Evolutionary conservation across 768 basidiomycete genomes (phyloP), one percentile per base, ranked within the genome.

Genomic region (Pleurotus eryngii): DNA sequence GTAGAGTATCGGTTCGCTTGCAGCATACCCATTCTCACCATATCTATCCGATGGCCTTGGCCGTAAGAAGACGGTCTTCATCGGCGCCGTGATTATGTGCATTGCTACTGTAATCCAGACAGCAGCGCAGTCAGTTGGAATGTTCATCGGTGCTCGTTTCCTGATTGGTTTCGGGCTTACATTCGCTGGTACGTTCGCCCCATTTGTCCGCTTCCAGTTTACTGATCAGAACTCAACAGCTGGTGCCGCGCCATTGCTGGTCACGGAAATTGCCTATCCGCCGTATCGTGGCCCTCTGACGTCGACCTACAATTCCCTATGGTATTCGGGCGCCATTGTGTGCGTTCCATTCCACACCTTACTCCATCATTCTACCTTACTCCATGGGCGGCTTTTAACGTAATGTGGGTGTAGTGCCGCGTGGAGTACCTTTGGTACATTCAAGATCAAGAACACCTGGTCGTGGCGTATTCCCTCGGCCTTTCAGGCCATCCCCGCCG

Each of bases 361-460:
- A 61, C 49, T 17, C 30, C 30, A 35, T 35, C 9, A 82, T 74
- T 42, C 53, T 49, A 59, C 61, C 18, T 45, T 49, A 61, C 49
- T 17, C 30, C 30, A 35, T 35, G 30, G 30, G 30, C 30, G 30
- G 9, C 2, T 27, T 57, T 20, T 57, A 46, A 17, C 20, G 22
- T 48, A 1, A 27, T 46, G 42, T 56, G 42, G 46, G 39, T 17
- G 24, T 42, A 84, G 83, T 59, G 85, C 90, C 38, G 90, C 90
- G n/a, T 93, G 90, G 92, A 76, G 87, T 0, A 90, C 89, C 0
- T 94, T 84, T 67, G 91, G 90, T 22, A 88, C 91, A 12, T 86
- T 89, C 76, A 79, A 80, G 68, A 83, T 92, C 54, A 58, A 68
- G 53, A 82, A 64, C 64, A 80, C 83, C 20, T 92, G 88, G 89